These are phyloP conservation scores for Ophiostoma ulmi DNA, from an alignment of 2,329 filamentous ascomycete species.

Conservation along the genomic window DNA sequence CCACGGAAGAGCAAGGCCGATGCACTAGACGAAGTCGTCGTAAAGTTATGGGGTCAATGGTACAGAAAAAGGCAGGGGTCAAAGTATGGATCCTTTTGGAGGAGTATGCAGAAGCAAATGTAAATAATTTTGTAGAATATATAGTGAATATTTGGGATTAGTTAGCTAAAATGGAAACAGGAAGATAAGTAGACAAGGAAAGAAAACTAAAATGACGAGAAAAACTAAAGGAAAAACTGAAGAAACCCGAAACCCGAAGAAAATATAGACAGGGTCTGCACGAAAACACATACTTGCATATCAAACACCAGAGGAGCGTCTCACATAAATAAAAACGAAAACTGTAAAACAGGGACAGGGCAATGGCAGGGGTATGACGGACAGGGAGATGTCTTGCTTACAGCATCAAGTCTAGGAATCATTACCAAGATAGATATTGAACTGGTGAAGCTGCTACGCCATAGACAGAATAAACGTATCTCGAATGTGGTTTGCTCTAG, in stretches of 20 bases:
- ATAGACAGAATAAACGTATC: background rate
- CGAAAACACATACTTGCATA: constrained; percentile 7
- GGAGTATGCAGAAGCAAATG: background rate
- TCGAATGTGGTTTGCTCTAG: background rate
- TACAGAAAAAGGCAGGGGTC: background rate
- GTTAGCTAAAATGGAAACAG: too few species aligned
- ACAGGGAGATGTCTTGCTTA: constrained; percentile 3
- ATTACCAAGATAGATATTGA: too few species aligned
- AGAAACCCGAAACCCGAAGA: background rate
- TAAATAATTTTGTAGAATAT: background rate
- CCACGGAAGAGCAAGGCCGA: background rate
- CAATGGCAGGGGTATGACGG: background rate
- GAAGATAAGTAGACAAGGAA: background rate
- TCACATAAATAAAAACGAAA: constrained; percentile 3
- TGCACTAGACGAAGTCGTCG: background rate
- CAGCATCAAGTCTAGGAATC: background rate
- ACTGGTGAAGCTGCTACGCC: too few species aligned
- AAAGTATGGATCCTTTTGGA: constrained; percentile 4
- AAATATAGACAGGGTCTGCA: background rate
- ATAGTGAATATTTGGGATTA: too few species aligned
- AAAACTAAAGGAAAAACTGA: background rate
- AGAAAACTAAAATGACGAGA: background rate
- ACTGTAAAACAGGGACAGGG: background rate
- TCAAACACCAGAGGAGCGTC: constrained; percentile 2
- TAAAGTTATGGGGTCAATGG: background rate